Evolutionary conservation across 1,139 yeast species (phyloP).

Genomic region (Blastobotrys illinoisensis): DNA sequence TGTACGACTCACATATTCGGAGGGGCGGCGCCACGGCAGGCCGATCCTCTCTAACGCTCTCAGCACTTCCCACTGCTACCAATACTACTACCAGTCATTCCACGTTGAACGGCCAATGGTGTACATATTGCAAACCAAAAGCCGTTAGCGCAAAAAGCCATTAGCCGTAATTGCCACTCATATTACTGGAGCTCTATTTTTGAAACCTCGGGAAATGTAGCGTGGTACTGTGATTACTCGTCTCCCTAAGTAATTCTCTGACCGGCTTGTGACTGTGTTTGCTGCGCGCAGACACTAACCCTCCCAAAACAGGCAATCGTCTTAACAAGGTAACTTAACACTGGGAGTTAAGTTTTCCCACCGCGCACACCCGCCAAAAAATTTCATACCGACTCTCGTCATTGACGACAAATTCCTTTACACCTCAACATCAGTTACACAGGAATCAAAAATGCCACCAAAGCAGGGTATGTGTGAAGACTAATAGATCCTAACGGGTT

Average conservation of each 20-base stretch:
- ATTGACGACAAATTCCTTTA: not conserved
- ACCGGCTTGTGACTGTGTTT: not conserved
- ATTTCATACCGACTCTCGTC: not conserved
- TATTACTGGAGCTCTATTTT: too few relatives aligned
- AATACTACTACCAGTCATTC: too few relatives aligned
- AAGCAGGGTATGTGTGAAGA: slow-evolving; percentile 10
- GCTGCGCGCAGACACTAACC: not conserved
- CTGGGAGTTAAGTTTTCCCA: not conserved
- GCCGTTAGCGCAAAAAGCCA: too few relatives aligned
- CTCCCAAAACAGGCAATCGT: not conserved
- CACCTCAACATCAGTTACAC: not conserved
- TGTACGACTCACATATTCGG: not conserved
- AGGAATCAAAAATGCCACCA: slow-evolving; percentile 5
- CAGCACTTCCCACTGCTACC: too few relatives aligned
- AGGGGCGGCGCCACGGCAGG: too few relatives aligned
- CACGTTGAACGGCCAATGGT: too few relatives aligned
- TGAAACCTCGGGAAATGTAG: too few relatives aligned
- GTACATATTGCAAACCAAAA: too few relatives aligned
- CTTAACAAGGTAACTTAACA: not conserved
- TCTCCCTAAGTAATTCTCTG: not conserved
- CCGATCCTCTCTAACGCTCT: too few relatives aligned
- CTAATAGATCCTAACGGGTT: not conserved
- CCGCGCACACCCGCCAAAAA: not conserved
- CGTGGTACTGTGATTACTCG: not conserved
- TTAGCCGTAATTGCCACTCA: too few relatives aligned